Base-by-base conservation (phyloP, 2,329 filamentous ascomycete species). In the Alternaria hordeiaustralica region DNA sequence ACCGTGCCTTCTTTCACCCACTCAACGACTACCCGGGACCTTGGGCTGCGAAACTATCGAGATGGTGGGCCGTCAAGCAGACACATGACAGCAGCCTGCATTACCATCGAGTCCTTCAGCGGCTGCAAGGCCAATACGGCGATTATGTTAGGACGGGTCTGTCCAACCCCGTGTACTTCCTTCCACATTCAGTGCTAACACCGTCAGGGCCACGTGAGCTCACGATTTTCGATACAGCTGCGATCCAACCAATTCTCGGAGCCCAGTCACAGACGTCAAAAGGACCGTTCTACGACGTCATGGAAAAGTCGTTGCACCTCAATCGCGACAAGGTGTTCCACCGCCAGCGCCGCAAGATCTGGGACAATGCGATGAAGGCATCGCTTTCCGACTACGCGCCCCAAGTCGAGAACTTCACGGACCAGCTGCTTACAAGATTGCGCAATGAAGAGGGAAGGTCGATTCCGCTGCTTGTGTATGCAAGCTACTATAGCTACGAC, bases 401-500 rank as follows among this genome's bases (percentile, higher is more conserved):
- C 11, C 60, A 67, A 7, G 54, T 77, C 4, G 75, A 75, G 21
- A 60, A 64, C 3, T 72, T 69, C 25, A 75, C 73, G 3, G 67
- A 72, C 23, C 68, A 72, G 21, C 56, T 75, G 5, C 64, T 77
- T 6, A 49, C 49, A 5, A 67, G 66, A 7, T 41, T 76, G 15
- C 53, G 63, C 15, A 41, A 65, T 12, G 63, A 64, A 11, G 63
- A 75, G 58, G 69, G 72, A 9, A 54, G 72, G 58, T 66, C 75
- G 1, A 63, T 85, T 10, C 74, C 82, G 50, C 71, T 83, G 30
- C 69, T 76, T 2, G 76, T 81, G 50, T 82, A 78, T 68, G 81
- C 83, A 63, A 80, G 78, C 25, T 76, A 81, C 33, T 84, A 80
- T 68, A 77, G 71, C 20, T 84, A 82, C 69, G 82, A 84, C 67